Base-by-base conservation (phyloP, 2,329 filamentous ascomycete species). In the Diaporthe nobilis region DNA sequence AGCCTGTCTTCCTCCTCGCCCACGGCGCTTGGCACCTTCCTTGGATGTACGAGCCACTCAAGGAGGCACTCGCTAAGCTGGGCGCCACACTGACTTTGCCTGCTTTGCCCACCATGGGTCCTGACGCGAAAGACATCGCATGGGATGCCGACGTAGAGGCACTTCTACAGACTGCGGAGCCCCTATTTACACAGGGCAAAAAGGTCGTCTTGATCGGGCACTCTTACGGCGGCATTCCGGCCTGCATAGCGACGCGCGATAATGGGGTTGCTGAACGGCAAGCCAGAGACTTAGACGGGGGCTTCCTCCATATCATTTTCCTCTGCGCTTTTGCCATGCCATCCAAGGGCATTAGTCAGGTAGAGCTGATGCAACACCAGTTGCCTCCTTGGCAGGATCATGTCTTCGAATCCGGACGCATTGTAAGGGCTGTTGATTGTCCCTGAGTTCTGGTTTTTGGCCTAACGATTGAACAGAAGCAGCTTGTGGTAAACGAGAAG, bases 171-270 rank as follows among this genome's bases (percentile, higher is more conserved):
- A 37, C 44, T 3, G 44, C 44, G 1, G 63, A 51, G 31, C 44
- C 44, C 2, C 44, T 68, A 2, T 68, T 68, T 37, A 22, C 31
- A 1, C 5, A 37, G 28, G 71, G 71, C 2, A 72, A 49, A 28
- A 13, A 49, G 10, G 22, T 63, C n/a, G 20, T 72, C 15, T 39
- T 72, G 39, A 20, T 53, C 15, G 71, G 39, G 51, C 71, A 72
- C 42, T 72, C 57, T 7, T 72, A 72, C 15, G 71, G 71, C 3
- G 71, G 71, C 31, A 60, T 72, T 28, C 57, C 71, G 1, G 44
- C 63, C 28, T 68, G 63, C 0, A 51, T 68, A 37, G 63, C 63
- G 5, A 68, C 63, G 1, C 44, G 63, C 1, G 28, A 6, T 0
- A 5, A 51, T 6, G 15, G 44, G 12, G 31, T 68, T 25, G 44